Conservation (phyloP, 108 stramenopile species). For the Halocafeteria seosinensis region DNA sequence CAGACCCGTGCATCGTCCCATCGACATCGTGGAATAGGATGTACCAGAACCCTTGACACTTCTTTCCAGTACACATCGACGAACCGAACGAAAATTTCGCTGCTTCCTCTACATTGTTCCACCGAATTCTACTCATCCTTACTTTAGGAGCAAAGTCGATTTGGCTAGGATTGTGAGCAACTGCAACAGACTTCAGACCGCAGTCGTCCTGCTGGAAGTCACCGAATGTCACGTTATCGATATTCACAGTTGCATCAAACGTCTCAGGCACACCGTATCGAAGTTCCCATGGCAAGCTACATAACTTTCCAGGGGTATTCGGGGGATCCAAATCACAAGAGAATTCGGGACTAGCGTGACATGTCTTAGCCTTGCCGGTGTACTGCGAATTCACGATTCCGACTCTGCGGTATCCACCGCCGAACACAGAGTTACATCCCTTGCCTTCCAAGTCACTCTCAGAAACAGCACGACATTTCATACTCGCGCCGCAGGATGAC, state of each 20-base stretch:
- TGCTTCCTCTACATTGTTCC: background rate
- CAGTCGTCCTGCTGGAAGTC: background rate
- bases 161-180: background rate
- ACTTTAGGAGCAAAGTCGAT: background rate
- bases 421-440: background rate
- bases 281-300: conserved; percentile 11
- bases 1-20: background rate
- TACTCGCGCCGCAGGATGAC: background rate
- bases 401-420: background rate
- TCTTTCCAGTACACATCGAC: background rate
- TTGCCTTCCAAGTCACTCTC: background rate
- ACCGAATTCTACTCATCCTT: background rate
- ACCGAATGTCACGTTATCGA: background rate
- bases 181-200: background rate
- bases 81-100: background rate
- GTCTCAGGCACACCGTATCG: conserved; percentile 9
- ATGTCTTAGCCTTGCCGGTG: conserved; percentile 10
- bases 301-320: conserved; percentile 9
- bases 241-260: background rate
- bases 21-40: background rate
- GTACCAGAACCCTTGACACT: background rate
- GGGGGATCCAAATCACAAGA: background rate
- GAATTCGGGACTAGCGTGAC: too few species aligned
- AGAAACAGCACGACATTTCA: background rate
- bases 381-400: conserved; percentile 4